Conservation (phyloP, 352 stramenopile genomes). For the Phytophthora cactorum region DNA sequence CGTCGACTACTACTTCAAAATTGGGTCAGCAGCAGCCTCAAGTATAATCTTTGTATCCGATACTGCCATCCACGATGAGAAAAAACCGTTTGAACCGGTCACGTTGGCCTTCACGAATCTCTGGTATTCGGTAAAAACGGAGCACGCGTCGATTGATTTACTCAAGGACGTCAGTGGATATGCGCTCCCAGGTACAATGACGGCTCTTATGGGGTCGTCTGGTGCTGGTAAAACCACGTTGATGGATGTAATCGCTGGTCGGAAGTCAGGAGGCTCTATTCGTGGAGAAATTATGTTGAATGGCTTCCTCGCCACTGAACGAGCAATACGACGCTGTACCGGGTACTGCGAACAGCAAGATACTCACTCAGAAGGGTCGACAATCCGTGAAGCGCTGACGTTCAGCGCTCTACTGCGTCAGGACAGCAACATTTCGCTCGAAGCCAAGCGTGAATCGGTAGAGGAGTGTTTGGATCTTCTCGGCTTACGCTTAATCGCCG, state of each 20-base stretch:
- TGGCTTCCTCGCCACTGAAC: conserved; percentile 68
- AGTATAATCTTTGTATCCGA: not conserved
- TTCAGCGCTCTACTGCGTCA: conserved; percentile 87
- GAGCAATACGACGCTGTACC: conserved; percentile 36
- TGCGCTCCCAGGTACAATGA: conserved; percentile 28
- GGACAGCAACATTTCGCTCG: conserved; percentile 18
- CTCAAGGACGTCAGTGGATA: conserved; percentile 9
- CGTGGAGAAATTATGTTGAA: conserved; percentile 90
- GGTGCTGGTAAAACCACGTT: conserved; percentile 19
- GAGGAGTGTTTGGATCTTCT: conserved; percentile 52
- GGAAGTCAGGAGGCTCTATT: conserved; percentile 88
- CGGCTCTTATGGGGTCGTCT: conserved; percentile 17
- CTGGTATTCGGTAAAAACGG: conserved; percentile 5
- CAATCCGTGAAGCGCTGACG: conserved; percentile 82
- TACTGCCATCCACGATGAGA: not conserved
- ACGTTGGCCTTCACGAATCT: conserved; percentile 4
- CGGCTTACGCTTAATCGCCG: conserved; percentile 37
- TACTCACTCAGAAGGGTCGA: conserved; percentile 75
- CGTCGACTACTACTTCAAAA: conserved; percentile 7
- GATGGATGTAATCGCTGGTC: conserved; percentile 41
- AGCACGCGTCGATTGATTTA: conserved; percentile 2
- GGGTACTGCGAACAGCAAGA: conserved; percentile 85
- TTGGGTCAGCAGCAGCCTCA: not conserved
- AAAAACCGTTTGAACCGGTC: not conserved
- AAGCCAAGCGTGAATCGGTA: conserved; percentile 35